These are phyloP conservation scores for Phytophthora palmivora DNA, from an alignment of 352 stramenopile species.

Conservation along the genomic window DNA sequence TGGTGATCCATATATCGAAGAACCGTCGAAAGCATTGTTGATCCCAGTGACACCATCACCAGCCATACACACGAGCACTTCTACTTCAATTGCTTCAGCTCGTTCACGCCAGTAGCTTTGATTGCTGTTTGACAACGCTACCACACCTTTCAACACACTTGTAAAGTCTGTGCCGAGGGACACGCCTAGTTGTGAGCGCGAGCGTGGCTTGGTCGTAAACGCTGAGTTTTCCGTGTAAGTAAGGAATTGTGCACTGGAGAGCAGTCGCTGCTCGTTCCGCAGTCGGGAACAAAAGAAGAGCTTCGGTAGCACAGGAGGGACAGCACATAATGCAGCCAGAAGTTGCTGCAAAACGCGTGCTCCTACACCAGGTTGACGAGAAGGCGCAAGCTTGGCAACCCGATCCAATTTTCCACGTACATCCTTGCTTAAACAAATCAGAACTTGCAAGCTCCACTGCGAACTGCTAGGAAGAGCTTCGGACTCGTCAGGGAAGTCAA, in stretches of 20 bases:
- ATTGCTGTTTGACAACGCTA: slow-evolving; percentile 24
- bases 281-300: slow-evolving; percentile 56
- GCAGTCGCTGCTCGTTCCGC: slow-evolving; percentile 26
- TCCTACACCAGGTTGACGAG: slow-evolving; percentile 29
- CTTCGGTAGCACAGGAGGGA: slow-evolving; percentile 39
- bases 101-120: slow-evolving; percentile 27
- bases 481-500: slow-evolving; percentile 20
- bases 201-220: slow-evolving; percentile 53
- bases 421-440: slow-evolving; percentile 22
- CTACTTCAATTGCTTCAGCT: slow-evolving; percentile 28
- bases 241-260: slow-evolving; percentile 53
- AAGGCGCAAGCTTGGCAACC: slow-evolving; percentile 29
- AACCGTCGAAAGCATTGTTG: slow-evolving; percentile 2
- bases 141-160: slow-evolving; percentile 50
- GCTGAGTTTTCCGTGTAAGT: slow-evolving; percentile 50
- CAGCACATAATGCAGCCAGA: slow-evolving; percentile 33
- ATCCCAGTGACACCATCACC: slow-evolving; percentile 8
- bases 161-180: slow-evolving; percentile 59
- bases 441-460: slow-evolving; percentile 24
- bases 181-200: slow-evolving; percentile 59
- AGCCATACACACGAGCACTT: slow-evolving; percentile 43
- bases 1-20: slow-evolving; percentile 14
- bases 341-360: slow-evolving; percentile 50
- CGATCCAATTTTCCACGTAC: slow-evolving; percentile 33
- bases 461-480: background rate